phyloP scores from a whole-genome alignment of 75 land plant species.

The Pseudotsuga menziesii region DNA sequence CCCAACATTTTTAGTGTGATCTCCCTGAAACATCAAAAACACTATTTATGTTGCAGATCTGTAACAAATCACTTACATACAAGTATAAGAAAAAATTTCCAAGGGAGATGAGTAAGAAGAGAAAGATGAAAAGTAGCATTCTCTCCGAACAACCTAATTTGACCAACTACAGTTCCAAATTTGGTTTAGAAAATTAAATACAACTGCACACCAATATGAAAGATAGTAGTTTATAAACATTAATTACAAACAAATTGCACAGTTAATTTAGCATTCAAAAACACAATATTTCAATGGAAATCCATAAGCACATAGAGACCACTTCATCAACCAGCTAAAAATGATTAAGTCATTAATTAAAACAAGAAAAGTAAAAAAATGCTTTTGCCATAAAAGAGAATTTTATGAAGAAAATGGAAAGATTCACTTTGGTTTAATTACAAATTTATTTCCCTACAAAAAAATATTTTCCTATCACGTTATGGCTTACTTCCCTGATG shows the following conservation, averaged over 20 bases:
- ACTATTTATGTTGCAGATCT: neutral
- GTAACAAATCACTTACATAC: too few species aligned
- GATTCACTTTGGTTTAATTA: too few species aligned
- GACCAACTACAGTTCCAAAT: neutral
- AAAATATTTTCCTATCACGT: too few species aligned
- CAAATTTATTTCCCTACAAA: too few species aligned
- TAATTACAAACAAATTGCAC: neutral
- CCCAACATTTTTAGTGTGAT: constrained; percentile 76
- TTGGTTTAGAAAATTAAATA: too few species aligned
- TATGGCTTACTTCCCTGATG: too few species aligned
- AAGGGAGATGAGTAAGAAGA: neutral
- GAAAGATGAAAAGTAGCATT: neutral
- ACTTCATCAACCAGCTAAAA: neutral
- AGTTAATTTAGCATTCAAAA: neutral
- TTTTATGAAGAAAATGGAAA: too few species aligned
- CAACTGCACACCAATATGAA: neutral
- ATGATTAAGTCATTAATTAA: neutral
- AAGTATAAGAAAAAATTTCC: too few species aligned
- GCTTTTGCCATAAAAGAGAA: too few species aligned
- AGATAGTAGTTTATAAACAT: neutral
- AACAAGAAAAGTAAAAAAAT: too few species aligned
- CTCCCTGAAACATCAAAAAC: constrained; percentile 48
- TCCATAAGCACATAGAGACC: neutral
- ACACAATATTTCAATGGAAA: neutral
- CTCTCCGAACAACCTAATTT: neutral